Conservation (phyloP, 176 grass and related monocot genomes). For the Cocos nucifera region DNA sequence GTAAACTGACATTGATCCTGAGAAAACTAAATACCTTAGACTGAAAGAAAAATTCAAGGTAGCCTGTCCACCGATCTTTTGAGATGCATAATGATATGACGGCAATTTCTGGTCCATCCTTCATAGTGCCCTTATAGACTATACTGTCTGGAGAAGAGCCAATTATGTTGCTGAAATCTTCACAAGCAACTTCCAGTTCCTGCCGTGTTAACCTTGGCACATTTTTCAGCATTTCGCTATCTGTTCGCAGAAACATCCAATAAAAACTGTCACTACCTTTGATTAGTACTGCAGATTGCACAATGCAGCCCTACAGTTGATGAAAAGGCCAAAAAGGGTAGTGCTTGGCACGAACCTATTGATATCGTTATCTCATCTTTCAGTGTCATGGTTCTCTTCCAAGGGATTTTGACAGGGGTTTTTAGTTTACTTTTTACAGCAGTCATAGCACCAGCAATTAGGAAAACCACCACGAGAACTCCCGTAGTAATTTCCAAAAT, state of each 20-base stretch:
- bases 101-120: constrained; percentile 73
- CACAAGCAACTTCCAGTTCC: constrained; percentile 91
- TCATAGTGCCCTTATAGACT: constrained; percentile 93
- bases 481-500: constrained; percentile 86
- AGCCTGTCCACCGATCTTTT: constrained; percentile 69
- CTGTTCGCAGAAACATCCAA: constrained; percentile 21
- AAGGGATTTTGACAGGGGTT: constrained; percentile 53
- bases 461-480: constrained; percentile 61
- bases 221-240: constrained; percentile 77
- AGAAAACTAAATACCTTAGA: constrained; percentile 41
- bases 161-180: constrained; percentile 99
- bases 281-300: too few species aligned
- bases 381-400: constrained; percentile 55
- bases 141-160: constrained; percentile 61
- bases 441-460: constrained; percentile 48
- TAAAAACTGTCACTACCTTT: too few species aligned
- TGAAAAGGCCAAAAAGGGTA: too few species aligned
- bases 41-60: constrained; percentile 82
- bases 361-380: constrained; percentile 63
- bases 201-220: constrained; percentile 54
- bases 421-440: constrained; percentile 70
- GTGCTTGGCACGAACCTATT: constrained; percentile 35
- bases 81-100: constrained; percentile 73
- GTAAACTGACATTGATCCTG: neutral
- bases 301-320: too few species aligned